phyloP scores from a whole-genome alignment of 2,329 filamentous ascomycete genomes.

The Aspergillus arachidicola region DNA sequence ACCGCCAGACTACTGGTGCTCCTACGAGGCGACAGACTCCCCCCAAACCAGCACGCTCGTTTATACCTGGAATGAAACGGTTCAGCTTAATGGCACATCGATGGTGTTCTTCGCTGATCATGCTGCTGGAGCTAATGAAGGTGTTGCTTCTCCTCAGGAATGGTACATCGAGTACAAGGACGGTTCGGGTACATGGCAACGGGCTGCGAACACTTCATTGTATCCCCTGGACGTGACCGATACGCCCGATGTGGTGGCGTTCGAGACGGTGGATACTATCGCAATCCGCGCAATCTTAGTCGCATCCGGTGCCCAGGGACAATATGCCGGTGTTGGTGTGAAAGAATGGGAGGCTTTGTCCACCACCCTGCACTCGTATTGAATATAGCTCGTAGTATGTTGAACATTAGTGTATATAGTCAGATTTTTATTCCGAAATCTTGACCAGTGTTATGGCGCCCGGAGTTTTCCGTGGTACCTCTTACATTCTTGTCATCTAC shows the following conservation, averaged over 20 bases:
- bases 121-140: not conserved
- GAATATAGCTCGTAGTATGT: too few species aligned
- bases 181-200: not conserved
- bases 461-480: not conserved
- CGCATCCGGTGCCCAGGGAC: not conserved
- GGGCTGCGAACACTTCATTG: not conserved
- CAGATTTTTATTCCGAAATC: fast-evolving
- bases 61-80: conserved; percentile 6
- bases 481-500: too few species aligned
- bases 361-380: not conserved
- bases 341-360: conserved; percentile 10
- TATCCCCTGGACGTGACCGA: conserved; percentile 6
- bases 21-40: not conserved
- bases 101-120: conserved; percentile 7
- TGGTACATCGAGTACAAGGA: conserved; percentile 9
- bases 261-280: not conserved
- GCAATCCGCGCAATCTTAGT: conserved; percentile 2
- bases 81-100: not conserved
- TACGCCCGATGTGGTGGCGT: not conserved
- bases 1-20: conserved; percentile 6
- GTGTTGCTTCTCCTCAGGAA: not conserved
- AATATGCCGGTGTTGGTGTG: conserved; percentile 6
- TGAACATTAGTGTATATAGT: not conserved
- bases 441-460: not conserved
- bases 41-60: not conserved